Conservation (phyloP, 371 early-diverging fungal species). For the Circinella umbellata region DNA sequence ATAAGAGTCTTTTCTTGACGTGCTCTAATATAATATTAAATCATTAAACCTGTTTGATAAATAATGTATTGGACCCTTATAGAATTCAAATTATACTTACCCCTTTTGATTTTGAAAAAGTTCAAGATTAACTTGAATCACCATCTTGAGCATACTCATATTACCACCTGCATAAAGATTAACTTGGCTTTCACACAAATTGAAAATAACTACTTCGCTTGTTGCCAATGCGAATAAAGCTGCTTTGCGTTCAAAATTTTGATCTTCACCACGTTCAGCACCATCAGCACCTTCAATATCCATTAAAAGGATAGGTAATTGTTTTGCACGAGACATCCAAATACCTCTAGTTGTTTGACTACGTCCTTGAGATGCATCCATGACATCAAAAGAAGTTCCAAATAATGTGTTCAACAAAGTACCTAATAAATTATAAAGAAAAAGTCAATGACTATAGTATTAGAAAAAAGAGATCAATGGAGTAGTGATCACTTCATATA, state of each 20-base stretch:
- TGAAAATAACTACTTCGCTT: conserved; percentile 94
- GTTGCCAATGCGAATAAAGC: conserved; percentile 97
- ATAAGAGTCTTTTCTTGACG: conserved; percentile 80
- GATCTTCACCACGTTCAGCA: conserved; percentile 97
- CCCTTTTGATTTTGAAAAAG: conserved; percentile 84
- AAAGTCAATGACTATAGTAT: too few species aligned
- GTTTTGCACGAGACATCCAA: conserved; percentile 89
- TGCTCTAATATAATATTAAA: conserved; percentile 36
- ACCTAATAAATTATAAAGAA: conserved; percentile 52
- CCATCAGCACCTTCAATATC: conserved; percentile 99
- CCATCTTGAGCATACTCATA: conserved; percentile 98
- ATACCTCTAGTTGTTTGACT: conserved; percentile 97
- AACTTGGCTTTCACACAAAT: conserved; percentile 97
- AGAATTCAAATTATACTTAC: conserved; percentile 25
- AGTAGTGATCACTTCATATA: too few species aligned
- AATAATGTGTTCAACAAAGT: conserved; percentile 95
- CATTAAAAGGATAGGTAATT: conserved; percentile 87
- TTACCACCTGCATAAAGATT: conserved; percentile 98
- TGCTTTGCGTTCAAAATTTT: conserved; percentile 98
- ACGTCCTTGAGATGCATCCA: conserved; percentile 78
- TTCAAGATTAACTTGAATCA: conserved; percentile 96
- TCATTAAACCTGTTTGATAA: neutral
- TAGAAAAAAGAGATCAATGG: too few species aligned
- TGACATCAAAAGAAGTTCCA: conserved; percentile 92
- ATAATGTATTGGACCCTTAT: neutral